Conservation (phyloP, 352 stramenopile genomes). For the Pythium aquatile region DNA sequence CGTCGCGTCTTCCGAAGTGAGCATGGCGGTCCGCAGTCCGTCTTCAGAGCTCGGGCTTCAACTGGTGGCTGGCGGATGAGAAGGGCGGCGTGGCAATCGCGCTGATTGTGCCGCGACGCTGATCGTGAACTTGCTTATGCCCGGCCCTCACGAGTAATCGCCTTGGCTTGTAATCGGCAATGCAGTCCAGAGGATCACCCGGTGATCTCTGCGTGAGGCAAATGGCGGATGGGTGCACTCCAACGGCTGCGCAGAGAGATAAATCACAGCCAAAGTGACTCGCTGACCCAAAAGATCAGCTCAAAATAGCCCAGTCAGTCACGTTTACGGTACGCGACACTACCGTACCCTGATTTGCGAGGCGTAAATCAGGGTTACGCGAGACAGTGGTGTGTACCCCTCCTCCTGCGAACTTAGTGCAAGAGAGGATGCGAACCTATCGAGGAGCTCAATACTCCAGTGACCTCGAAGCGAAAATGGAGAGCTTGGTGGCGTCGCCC, state of each 20-base stretch:
- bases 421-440: not conserved
- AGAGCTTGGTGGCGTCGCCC: slow-evolving; percentile 6
- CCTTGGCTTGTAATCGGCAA: not conserved
- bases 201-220: not conserved
- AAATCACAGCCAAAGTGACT: not conserved
- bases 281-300: not conserved
- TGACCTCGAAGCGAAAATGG: slow-evolving; percentile 11
- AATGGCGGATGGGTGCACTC: not conserved
- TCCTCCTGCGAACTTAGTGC: not conserved
- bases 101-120: not conserved
- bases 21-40: not conserved
- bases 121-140: not conserved
- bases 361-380: not conserved
- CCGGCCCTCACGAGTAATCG: not conserved
- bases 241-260: not conserved
- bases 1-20: slow-evolving; percentile 14
- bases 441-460: not conserved
- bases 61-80: slow-evolving; percentile 2
- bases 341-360: too few species aligned
- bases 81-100: not conserved
- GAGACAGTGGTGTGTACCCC: not conserved
- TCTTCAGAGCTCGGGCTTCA: not conserved
- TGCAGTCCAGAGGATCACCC: not conserved
- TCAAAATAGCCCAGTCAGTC: not conserved
- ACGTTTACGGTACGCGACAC: not conserved